A percentile compares a stretch with the other conserved stretches of the same genome.
Evolutionary conservation across 441 rosid species (phyloP).

Genomic region (Erodium trifolium): DNA sequence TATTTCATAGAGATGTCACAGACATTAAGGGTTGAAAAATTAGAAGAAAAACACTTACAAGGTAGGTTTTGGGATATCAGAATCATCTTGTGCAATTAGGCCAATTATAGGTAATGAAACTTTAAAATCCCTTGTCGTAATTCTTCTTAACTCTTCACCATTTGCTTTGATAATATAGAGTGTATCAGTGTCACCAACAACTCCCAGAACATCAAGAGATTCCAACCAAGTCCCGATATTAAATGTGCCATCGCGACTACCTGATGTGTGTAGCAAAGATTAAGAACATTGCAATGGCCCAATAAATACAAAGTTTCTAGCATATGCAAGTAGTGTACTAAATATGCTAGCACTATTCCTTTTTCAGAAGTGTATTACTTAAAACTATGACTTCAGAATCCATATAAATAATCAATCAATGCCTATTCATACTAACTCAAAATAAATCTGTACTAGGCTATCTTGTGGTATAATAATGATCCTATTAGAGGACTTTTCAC

Average conservation of each 20-base stretch:
- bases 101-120: constrained; percentile 58
- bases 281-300: constrained; percentile 14
- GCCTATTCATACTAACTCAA: background rate
- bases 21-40: constrained; percentile 7
- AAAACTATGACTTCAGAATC: background rate
- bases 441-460: too few relatives aligned
- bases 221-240: constrained; percentile 83
- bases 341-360: background rate
- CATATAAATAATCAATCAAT: background rate
- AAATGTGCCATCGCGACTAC: constrained; percentile 41
- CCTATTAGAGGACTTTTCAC: background rate
- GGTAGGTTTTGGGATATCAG: constrained; percentile 40
- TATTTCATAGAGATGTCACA: background rate
- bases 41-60: constrained; percentile 45
- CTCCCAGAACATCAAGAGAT: constrained; percentile 73
- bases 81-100: constrained; percentile 44
- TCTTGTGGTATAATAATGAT: background rate
- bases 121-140: constrained; percentile 51
- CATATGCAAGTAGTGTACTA: background rate
- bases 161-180: constrained; percentile 71
- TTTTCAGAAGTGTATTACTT: background rate
- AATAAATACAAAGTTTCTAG: background rate
- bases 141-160: constrained; percentile 71
- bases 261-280: constrained; percentile 39
- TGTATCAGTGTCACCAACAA: constrained; percentile 53